Evolutionary conservation across 768 basidiomycete genomes (phyloP).

Genomic region (Filobasidium floriforme): DNA sequence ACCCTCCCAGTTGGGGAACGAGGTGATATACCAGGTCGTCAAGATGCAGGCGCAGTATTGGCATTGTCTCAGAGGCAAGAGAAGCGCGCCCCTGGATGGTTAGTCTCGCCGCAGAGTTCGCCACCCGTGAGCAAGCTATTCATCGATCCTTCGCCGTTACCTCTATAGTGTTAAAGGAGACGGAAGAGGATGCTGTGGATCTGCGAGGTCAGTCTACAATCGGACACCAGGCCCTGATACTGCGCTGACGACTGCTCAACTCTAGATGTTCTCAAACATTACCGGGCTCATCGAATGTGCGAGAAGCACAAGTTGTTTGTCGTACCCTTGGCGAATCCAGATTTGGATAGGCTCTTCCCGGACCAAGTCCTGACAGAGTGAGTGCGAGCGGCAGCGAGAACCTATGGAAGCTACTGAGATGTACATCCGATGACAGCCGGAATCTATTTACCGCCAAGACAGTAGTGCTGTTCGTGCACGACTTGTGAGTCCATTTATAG

Average conservation of each 20-base stretch:
- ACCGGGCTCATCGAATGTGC: slow-evolving; percentile 76
- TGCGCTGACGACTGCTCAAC: too few species aligned
- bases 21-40: slow-evolving; percentile 82
- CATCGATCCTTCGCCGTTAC: slow-evolving; percentile 12
- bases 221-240: not conserved
- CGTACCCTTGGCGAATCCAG: slow-evolving; percentile 61
- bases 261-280: slow-evolving; percentile 80
- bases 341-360: slow-evolving; percentile 64
- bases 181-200: not conserved
- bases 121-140: not conserved
- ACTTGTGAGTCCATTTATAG: slow-evolving; percentile 61
- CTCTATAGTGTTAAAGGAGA: not conserved
- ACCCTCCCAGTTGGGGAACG: slow-evolving; percentile 73
- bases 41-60: slow-evolving; percentile 82
- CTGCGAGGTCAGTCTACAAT: slow-evolving; percentile 15
- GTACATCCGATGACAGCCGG: slow-evolving; percentile 49
- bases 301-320: slow-evolving; percentile 69
- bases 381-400: slow-evolving; percentile 38
- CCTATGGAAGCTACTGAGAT: not conserved
- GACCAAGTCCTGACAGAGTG: slow-evolving; percentile 86
- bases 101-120: slow-evolving; percentile 21
- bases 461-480: slow-evolving; percentile 80
- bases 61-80: slow-evolving; percentile 74
- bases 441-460: slow-evolving; percentile 68
- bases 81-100: slow-evolving; percentile 77